Percentiles rank a stretch among this genome's conserved stretches.
These are phyloP conservation scores for Triticum urartu DNA, from an alignment of 176 grass and related monocot genomes.

Conservation along the genomic window DNA sequence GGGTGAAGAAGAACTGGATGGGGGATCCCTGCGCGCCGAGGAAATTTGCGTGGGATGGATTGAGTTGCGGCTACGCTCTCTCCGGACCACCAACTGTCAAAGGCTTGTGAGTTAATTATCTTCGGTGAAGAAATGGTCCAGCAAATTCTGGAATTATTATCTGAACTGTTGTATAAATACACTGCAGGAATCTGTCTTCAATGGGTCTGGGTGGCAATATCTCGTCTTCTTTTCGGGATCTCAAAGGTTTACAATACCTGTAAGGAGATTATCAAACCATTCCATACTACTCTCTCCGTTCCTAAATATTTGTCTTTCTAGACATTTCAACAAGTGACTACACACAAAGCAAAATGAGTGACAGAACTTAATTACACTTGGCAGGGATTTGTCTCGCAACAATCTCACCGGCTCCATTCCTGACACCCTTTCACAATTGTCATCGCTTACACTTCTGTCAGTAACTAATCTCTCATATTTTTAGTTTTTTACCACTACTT, in stretches of 20 bases:
- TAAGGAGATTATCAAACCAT: neutral
- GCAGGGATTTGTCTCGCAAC: conserved; percentile 2
- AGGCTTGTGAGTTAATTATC: conserved; percentile 12
- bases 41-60: conserved; percentile 46
- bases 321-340: too few relatives aligned
- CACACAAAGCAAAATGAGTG: too few relatives aligned
- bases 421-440: neutral
- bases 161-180: neutral
- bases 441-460: conserved; percentile 47
- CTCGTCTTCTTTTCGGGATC: conserved; percentile 34
- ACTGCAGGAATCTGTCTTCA: neutral
- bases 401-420: too few relatives aligned
- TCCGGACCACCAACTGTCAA: conserved; percentile 46
- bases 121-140: neutral
- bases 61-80: conserved; percentile 49
- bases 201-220: conserved; percentile 39
- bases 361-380: neutral
- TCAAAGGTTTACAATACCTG: conserved; percentile 4
- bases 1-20: conserved; percentile 51
- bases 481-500: neutral
- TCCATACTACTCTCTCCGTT: neutral
- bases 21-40: conserved; percentile 62
- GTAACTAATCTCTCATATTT: too few relatives aligned
- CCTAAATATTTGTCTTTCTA: too few relatives aligned
- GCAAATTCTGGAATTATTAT: neutral